Evolutionary conservation across 208 protist species (phyloP).

Genomic region (Jaenimonas drosophilae): DNA sequence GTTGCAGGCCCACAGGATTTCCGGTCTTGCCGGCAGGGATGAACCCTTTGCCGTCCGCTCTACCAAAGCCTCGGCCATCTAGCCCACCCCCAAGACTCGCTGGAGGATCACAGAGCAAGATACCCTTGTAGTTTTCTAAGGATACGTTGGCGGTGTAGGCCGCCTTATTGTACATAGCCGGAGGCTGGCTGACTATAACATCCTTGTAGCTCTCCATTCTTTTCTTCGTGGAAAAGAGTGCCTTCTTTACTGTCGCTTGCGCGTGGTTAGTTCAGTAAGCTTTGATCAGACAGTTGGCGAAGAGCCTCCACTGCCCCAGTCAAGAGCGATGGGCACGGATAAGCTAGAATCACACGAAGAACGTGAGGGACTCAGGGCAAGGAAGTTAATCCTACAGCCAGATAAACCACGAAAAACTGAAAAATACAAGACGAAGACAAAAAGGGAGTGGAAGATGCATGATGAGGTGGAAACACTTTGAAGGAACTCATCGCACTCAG

Average conservation of each 20-base stretch:
- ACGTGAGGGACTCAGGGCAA: background rate
- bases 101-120: conserved; percentile 77
- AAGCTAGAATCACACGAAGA: conserved; percentile 1
- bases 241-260: no score
- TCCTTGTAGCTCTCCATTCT: conserved; percentile 84
- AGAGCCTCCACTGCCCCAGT: no score
- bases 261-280: no score
- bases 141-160: conserved; percentile 28
- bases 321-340: background rate
- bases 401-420: background rate
- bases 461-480: no score
- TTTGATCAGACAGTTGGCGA: no score
- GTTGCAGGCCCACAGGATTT: conserved; percentile 44
- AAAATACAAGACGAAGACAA: background rate
- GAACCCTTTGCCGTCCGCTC: conserved; percentile 22
- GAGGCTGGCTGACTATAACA: conserved; percentile 80
- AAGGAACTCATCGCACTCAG: no score
- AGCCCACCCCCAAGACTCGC: conserved; percentile 17
- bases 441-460: no score
- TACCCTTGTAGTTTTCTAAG: conserved; percentile 90
- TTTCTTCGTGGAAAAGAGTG: background rate
- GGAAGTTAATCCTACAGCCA: background rate
- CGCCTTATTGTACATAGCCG: conserved; percentile 53
- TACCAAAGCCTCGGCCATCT: background rate
- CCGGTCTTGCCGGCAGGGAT: conserved; percentile 45